Evolutionary conservation across 768 basidiomycete species (phyloP).

Genomic region (Russula abietina): DNA sequence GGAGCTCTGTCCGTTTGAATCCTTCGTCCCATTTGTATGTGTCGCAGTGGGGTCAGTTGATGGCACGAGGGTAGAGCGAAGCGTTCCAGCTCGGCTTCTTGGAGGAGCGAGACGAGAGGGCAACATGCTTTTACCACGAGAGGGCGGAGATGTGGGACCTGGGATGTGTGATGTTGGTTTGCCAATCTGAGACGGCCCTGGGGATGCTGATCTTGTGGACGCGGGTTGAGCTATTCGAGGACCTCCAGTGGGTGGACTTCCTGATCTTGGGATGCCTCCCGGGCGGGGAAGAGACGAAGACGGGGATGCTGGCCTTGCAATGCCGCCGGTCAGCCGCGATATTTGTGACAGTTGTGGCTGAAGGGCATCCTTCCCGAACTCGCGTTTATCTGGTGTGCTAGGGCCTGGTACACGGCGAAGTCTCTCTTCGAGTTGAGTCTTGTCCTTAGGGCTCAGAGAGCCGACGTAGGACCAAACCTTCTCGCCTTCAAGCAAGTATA

Average conservation of each 20-base stretch:
- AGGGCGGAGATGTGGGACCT: constrained; percentile 34
- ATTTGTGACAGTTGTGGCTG: constrained; percentile 42
- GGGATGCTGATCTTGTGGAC: constrained; percentile 35
- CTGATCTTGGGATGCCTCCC: constrained; percentile 43
- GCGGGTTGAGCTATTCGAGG: constrained; percentile 42
- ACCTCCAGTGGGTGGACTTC: constrained; percentile 40
- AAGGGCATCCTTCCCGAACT: constrained; percentile 35
- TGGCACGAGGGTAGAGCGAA: constrained; percentile 14
- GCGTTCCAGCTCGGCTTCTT: constrained; percentile 40
- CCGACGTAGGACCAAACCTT: constrained; percentile 80
- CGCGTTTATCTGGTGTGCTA: constrained; percentile 38
- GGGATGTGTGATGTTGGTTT: constrained; percentile 30
- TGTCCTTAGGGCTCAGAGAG: constrained; percentile 73
- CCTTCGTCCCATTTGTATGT: constrained; percentile 10
- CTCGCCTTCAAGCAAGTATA: constrained; percentile 77
- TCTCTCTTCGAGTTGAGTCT: constrained; percentile 87
- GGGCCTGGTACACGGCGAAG: constrained; percentile 75
- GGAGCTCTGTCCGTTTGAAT: constrained; percentile 18
- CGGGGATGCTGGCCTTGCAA: constrained; percentile 48
- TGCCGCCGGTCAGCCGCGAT: constrained; percentile 45
- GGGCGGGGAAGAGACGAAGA: constrained; percentile 35
- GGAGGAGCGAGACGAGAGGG: constrained; percentile 73
- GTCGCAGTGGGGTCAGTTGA: constrained; percentile 1
- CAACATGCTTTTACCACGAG: constrained; percentile 59
- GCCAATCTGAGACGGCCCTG: constrained; percentile 30